Evolutionary conservation across 2,329 filamentous ascomycete species (phyloP).

Genomic region (Penicillium sclerotigenum): DNA sequence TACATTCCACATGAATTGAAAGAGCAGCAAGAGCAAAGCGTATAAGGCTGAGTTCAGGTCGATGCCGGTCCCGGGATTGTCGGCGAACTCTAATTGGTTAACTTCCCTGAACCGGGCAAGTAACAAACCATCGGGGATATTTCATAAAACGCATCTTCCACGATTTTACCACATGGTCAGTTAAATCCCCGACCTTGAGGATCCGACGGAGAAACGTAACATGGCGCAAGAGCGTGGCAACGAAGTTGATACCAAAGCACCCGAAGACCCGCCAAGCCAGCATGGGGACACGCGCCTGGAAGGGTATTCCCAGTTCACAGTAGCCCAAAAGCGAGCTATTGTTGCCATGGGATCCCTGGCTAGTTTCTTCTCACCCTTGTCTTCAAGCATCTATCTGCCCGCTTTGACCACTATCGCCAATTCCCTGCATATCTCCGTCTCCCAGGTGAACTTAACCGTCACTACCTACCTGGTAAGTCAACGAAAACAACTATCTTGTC

Average conservation of each 20-base stretch:
- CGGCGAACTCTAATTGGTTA: not conserved
- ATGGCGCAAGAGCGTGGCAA: not conserved
- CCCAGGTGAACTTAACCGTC: conserved; percentile 50
- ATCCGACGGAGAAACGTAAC: not conserved
- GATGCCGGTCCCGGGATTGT: conserved; percentile 4
- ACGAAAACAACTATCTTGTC: not conserved
- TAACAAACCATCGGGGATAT: not conserved
- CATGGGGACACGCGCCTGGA: not conserved
- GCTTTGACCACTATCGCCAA: conserved; percentile 36
- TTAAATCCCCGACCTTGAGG: not conserved
- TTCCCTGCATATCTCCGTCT: conserved; percentile 41
- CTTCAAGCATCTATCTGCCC: conserved; percentile 38
- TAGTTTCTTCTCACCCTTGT: conserved; percentile 34
- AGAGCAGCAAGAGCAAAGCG: not conserved
- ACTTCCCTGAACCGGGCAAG: conserved; percentile 4
- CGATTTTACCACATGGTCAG: conserved; percentile 1
- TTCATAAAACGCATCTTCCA: not conserved
- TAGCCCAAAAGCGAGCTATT: conserved; percentile 23
- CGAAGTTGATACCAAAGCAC: not conserved
- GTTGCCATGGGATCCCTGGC: conserved; percentile 26
- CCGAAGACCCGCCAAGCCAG: not conserved
- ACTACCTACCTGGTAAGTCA: conserved; percentile 48
- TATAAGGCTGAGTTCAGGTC: not conserved
- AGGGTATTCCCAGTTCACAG: conserved; percentile 19
- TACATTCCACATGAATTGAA: not conserved